Evolutionary conservation across 805 yeast species (phyloP).

Genomic region (Kodamaea fukazawae): DNA sequence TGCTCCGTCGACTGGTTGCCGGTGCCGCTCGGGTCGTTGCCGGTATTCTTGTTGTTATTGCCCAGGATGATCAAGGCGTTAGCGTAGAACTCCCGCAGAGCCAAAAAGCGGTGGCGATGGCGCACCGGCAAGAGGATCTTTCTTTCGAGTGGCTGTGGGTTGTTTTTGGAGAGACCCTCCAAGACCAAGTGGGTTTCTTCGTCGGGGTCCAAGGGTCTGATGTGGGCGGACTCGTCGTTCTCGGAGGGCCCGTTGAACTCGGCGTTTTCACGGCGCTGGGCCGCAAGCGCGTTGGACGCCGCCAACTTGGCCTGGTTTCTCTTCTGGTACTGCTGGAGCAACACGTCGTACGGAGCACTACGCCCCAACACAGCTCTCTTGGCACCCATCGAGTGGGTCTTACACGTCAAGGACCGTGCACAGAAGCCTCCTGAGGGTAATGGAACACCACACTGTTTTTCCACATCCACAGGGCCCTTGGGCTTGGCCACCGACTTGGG

Average conservation of each 20-base stretch:
- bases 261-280: slow-evolving; percentile 69
- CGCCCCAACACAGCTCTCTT: slow-evolving; percentile 93
- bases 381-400: slow-evolving; percentile 98
- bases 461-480: slow-evolving; percentile 86
- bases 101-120: slow-evolving; percentile 67
- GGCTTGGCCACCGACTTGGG: slow-evolving; percentile 50
- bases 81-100: slow-evolving; percentile 94
- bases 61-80: slow-evolving; percentile 72
- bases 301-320: slow-evolving; percentile 89
- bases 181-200: slow-evolving; percentile 91
- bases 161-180: slow-evolving; percentile 79
- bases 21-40: slow-evolving; percentile 9
- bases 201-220: slow-evolving; percentile 69
- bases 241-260: slow-evolving; percentile 29
- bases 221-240: slow-evolving; percentile 20
- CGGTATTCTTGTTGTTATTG: slow-evolving; percentile 42
- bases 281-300: slow-evolving; percentile 75
- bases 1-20: slow-evolving; percentile 27
- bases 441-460: slow-evolving; percentile 93
- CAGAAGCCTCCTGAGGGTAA: slow-evolving; percentile 93
- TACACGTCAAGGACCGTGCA: slow-evolving; percentile 94
- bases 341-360: slow-evolving; percentile 85
- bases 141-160: slow-evolving; percentile 81
- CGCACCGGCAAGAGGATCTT: slow-evolving; percentile 68
- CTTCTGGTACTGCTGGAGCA: slow-evolving; percentile 86